phyloP scores from a whole-genome alignment of 139 green algal genomes.

The Mesotaenium endlicherianum region DNA sequence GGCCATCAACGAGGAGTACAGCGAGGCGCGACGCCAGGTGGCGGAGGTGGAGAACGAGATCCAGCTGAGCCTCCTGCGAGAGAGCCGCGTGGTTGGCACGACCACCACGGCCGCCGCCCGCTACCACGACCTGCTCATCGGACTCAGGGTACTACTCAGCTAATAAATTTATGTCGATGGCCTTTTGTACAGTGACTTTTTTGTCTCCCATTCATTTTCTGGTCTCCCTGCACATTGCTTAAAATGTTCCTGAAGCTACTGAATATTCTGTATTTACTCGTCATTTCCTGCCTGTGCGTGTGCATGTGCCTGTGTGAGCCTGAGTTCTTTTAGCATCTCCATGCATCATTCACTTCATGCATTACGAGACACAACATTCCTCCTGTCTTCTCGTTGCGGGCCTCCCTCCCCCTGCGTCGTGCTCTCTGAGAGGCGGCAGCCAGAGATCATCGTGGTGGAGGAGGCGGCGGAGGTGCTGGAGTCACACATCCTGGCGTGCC shows the following conservation, averaged over 20 bases:
- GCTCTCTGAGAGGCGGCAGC: constrained; percentile 56
- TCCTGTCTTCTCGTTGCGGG: no score
- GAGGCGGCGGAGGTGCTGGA: constrained; percentile 79
- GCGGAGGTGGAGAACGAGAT: no score
- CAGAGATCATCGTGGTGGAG: constrained; percentile 70
- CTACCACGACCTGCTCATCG: background rate
- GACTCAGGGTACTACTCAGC: constrained; percentile 13
- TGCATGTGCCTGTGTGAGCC: no score
- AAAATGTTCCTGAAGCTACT: background rate
- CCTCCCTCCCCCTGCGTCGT: no score
- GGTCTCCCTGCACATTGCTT: background rate
- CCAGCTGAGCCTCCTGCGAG: constrained; percentile 37
- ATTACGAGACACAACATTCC: background rate
- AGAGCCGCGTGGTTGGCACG: constrained; percentile 66
- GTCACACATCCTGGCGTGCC: constrained; percentile 68
- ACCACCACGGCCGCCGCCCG: constrained; percentile 62
- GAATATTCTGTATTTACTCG: background rate
- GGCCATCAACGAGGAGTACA: no score
- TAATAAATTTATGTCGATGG: background rate
- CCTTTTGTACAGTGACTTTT: background rate
- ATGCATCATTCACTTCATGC: background rate
- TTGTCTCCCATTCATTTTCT: background rate
- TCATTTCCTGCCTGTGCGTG: background rate
- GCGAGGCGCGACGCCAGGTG: no score
- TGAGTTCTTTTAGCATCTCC: no score